phyloP scores from a whole-genome alignment of 2,329 filamentous ascomycete species.

The Fusarium verticillioides region DNA sequence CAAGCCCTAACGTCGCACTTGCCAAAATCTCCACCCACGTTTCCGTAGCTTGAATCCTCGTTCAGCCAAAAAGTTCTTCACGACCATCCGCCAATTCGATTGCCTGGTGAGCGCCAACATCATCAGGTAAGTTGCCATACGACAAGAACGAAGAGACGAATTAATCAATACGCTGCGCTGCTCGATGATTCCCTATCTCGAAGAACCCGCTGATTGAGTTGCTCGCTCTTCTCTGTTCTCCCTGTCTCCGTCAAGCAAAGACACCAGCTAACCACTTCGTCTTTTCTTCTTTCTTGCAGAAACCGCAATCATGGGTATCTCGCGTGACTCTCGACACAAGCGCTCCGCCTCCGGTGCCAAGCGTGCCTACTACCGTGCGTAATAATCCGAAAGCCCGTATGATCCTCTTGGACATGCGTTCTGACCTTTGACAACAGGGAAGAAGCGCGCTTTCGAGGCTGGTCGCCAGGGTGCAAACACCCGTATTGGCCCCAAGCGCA shows the following conservation, averaged over 20 bases:
- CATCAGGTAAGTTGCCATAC: conserved; percentile 59
- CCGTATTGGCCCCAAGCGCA: conserved; percentile 96
- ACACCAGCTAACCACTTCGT: conserved; percentile 37
- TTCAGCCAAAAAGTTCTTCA: conserved; percentile 52
- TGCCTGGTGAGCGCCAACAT: conserved; percentile 60
- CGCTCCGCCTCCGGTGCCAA: conserved; percentile 99
- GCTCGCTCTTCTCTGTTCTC: conserved; percentile 13
- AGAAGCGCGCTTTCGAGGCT: conserved; percentile 99
- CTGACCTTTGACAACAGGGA: conserved; percentile 80
- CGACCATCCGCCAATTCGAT: conserved; percentile 57
- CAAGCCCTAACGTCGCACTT: neutral
- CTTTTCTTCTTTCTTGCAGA: conserved; percentile 56
- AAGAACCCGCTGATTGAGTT: conserved; percentile 40
- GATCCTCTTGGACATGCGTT: conserved; percentile 68
- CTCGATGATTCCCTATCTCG: conserved; percentile 41
- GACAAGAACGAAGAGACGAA: conserved; percentile 31
- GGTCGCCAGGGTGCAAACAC: conserved; percentile 99
- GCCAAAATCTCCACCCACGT: conserved; percentile 13
- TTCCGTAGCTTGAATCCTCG: conserved; percentile 42
- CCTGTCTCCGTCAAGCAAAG: neutral
- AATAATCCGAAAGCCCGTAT: conserved; percentile 75
- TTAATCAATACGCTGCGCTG: conserved; percentile 39
- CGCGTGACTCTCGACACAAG: conserved; percentile 99
- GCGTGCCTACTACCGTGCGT: conserved; percentile 90
- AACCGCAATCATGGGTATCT: conserved; percentile 97